phyloP scores from a whole-genome alignment of 805 yeast genomes.

The Debaryomyces prosopidis region DNA sequence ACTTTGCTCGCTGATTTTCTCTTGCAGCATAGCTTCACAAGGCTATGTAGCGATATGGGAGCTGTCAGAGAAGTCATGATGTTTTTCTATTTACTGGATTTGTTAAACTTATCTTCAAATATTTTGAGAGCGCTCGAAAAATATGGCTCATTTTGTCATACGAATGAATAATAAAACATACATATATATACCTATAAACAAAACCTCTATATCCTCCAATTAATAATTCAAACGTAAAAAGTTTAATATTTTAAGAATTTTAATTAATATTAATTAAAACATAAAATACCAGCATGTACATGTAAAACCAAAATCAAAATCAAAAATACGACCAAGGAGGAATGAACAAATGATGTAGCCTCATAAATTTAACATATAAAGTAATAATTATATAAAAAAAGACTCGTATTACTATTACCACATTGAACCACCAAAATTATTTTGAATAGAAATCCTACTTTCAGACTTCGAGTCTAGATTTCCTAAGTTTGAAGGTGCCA shows the following conservation, averaged over 20 bases:
- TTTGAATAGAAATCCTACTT: constrained; percentile 3
- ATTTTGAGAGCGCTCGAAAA: neutral
- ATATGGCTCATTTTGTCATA: neutral
- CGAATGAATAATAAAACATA: neutral
- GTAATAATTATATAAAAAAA: neutral
- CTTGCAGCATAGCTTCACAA: constrained; percentile 20
- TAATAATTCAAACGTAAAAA: neutral
- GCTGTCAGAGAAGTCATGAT: neutral
- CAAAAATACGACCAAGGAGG: neutral
- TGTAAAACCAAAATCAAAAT: constrained; percentile 2
- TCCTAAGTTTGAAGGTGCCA: neutral
- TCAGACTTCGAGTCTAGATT: neutral
- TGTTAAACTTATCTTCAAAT: neutral
- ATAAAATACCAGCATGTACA: neutral
- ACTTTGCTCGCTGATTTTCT: constrained; percentile 20
- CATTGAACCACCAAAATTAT: constrained; percentile 17
- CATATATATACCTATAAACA: constrained; percentile 4
- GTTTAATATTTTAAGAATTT: neutral
- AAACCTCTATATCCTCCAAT: neutral
- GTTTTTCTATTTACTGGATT: neutral
- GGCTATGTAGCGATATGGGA: constrained; percentile 11
- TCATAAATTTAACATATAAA: too few relatives aligned
- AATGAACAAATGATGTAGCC: too few relatives aligned
- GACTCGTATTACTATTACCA: constrained; percentile 11
- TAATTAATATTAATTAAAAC: too few relatives aligned